Percentiles rank a stretch among this genome's conserved stretches.
phyloP scores from a whole-genome alignment of 345 rosid species.

The Lepidium sativum region DNA sequence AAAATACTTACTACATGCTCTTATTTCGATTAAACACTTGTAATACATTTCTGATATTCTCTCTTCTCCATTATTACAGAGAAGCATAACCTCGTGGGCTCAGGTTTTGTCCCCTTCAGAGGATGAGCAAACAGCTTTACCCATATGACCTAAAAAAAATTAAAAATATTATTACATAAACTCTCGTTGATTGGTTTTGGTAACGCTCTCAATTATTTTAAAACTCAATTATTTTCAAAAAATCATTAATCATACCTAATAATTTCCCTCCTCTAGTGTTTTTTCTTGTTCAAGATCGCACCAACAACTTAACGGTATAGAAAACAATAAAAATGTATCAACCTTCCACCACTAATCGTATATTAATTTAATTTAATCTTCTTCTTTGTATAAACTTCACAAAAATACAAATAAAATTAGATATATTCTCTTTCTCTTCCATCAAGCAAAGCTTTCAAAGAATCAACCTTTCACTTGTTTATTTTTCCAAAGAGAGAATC shows the following conservation, averaged over 20 bases:
- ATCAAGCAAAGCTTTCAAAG: slow-evolving; percentile 27
- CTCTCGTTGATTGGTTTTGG: slow-evolving; percentile 9
- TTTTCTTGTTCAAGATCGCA: slow-evolving; percentile 24
- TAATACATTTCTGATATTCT: neutral
- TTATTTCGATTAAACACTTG: neutral
- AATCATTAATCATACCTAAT: slow-evolving; percentile 19
- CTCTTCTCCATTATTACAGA: slow-evolving; percentile 11
- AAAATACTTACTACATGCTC: too few relatives aligned
- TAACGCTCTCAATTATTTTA: slow-evolving; percentile 21
- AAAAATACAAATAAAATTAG: neutral
- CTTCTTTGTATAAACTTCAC: neutral
- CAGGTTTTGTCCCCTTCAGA: slow-evolving; percentile 9
- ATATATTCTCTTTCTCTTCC: slow-evolving; percentile 18
- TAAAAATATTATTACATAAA: neutral
- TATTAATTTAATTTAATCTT: slow-evolving; percentile 4
- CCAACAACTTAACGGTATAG: slow-evolving; percentile 26
- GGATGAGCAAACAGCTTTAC: slow-evolving; percentile 19
- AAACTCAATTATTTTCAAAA: slow-evolving; percentile 1
- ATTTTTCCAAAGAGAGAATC: neutral
- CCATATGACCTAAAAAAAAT: slow-evolving; percentile 16
- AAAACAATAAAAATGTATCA: neutral
- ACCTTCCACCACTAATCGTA: slow-evolving; percentile 26
- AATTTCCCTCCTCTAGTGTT: neutral
- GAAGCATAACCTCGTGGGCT: slow-evolving; percentile 21
- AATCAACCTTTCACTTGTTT: slow-evolving; percentile 14